phyloP scores from a whole-genome alignment of 495 filamentous ascomycete species.

The Daldinia decipiens region DNA sequence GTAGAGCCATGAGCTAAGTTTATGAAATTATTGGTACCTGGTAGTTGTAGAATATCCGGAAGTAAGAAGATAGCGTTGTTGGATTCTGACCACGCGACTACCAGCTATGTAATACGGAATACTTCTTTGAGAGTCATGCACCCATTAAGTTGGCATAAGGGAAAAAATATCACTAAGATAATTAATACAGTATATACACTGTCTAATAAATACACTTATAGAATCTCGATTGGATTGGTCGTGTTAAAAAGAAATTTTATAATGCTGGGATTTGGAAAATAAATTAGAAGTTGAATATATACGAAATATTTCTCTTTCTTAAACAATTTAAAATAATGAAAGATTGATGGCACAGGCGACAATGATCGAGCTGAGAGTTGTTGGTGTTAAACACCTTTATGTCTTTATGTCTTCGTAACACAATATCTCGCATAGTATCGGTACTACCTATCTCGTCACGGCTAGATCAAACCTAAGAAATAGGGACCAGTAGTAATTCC shows the following conservation, averaged over 20 bases:
- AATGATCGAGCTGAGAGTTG: not conserved
- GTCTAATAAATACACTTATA: slow-evolving; percentile 10
- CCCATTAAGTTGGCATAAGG: not conserved
- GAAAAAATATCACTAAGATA: slow-evolving; percentile 9
- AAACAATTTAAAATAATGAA: not conserved
- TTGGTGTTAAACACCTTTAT: not conserved
- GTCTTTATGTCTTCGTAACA: not conserved
- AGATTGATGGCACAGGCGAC: not conserved
- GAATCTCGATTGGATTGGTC: too few species aligned
- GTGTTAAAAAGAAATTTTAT: not conserved
- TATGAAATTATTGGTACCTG: slow-evolving; percentile 1
- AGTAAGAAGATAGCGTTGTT: too few species aligned
- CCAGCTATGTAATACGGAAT: too few species aligned
- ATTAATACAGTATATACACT: slow-evolving; percentile 37
- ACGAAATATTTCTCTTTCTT: not conserved
- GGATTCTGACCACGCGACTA: not conserved
- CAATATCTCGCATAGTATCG: not conserved
- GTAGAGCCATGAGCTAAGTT: slow-evolving; percentile 22
- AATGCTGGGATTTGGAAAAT: not conserved
- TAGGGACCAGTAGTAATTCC: slow-evolving; percentile 1
- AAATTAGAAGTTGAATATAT: not conserved
- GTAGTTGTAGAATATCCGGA: not conserved
- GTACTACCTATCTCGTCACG: not conserved
- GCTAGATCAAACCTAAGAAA: not conserved
- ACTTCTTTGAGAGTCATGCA: not conserved